Evolutionary conservation across 2,329 filamentous ascomycete species (phyloP).

Genomic region (Fusarium duplospermum): DNA sequence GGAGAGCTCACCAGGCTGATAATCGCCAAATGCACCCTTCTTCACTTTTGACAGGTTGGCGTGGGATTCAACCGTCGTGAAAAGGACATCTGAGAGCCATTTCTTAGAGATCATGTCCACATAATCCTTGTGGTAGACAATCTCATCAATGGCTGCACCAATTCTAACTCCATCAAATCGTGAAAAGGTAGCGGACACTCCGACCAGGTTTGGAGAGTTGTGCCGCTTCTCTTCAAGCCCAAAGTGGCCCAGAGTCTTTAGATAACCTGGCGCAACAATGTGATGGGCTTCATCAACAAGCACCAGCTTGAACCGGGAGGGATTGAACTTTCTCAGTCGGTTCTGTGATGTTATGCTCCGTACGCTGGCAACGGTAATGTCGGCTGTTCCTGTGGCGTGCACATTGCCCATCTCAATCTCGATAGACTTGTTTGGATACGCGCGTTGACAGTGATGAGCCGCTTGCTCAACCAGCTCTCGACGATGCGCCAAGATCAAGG

Average conservation of each 20-base stretch:
- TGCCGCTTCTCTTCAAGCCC: slow-evolving; percentile 65
- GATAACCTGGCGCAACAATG: slow-evolving; percentile 86
- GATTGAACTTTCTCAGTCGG: slow-evolving; percentile 85
- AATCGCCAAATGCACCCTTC: slow-evolving; percentile 76
- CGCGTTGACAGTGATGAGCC: slow-evolving; percentile 80
- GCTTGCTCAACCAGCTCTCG: slow-evolving; percentile 96
- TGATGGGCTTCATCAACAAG: slow-evolving; percentile 98
- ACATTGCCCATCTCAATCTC: slow-evolving; percentile 92
- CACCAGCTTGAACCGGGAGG: slow-evolving; percentile 83
- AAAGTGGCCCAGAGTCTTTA: slow-evolving; percentile 82
- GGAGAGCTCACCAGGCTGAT: slow-evolving; percentile 81
- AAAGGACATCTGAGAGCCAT: slow-evolving; percentile 91
- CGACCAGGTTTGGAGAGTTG: slow-evolving; percentile 75
- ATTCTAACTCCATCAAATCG: slow-evolving; percentile 86
- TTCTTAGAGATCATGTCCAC: slow-evolving; percentile 82
- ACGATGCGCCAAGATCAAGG: slow-evolving; percentile 91
- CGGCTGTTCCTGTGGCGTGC: slow-evolving; percentile 81
- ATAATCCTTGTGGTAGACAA: slow-evolving; percentile 89
- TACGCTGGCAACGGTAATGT: slow-evolving; percentile 94
- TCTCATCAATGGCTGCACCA: slow-evolving; percentile 89
- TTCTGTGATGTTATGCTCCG: slow-evolving; percentile 83
- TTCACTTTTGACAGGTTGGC: slow-evolving; percentile 81
- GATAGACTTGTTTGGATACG: slow-evolving; percentile 83
- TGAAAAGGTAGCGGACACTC: slow-evolving; percentile 85
- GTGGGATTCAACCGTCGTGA: slow-evolving; percentile 89